Base-by-base conservation (phyloP, 2,329 filamentous ascomycete species). In the Cladosporium phlei region DNA sequence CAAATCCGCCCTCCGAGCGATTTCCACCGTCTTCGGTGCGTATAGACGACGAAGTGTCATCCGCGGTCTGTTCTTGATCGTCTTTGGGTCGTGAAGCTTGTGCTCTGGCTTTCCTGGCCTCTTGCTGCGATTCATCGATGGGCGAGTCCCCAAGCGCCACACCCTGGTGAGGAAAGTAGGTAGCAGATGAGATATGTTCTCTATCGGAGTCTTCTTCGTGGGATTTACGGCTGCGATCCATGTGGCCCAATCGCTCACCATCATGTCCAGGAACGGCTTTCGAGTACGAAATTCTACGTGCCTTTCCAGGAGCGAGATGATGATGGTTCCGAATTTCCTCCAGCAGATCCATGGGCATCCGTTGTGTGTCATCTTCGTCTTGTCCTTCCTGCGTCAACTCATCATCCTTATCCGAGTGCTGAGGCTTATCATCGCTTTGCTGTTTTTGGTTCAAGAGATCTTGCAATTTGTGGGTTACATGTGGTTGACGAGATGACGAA, bases 151-250 rank as follows among this genome's bases (percentile, higher is more conserved):
- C 69, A 8, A 68, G 60, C 21, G 66, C 66, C 35, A 75, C 62
- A 50, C 76, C 74, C 57, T 87, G 82, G 69, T 91, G 87, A 32
- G 87, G 87, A 38, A 89, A 75, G 62, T 93, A 93, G 30, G 89
- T 75, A 19, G 87, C 87, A 24, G 86, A 91, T n/a, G 85, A 88
- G 52, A 93, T 89, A 65, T 91, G 87, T 64, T 93, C 87, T 62
- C 86, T 82, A 48, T 86, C 84, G 11, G 85, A 89, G 38, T 77
- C 76, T 25, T 75, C 76, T 20, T 68, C 66, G 56, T 52, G 47
- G 22, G 22, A 4, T 12, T 35, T 32, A 5, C 25, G 38, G 22
- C n/a, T 12, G 16, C 25, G 14, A 9, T 54, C 49, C 22, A 48
- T 39, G 22, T 52, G 50, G 16, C 50, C 33, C 8, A 46, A 40